Evolutionary conservation across 805 yeast genomes (phyloP), one percentile per base, ranked within the genome.

Genomic region (Yamadazyma philogaea): DNA sequence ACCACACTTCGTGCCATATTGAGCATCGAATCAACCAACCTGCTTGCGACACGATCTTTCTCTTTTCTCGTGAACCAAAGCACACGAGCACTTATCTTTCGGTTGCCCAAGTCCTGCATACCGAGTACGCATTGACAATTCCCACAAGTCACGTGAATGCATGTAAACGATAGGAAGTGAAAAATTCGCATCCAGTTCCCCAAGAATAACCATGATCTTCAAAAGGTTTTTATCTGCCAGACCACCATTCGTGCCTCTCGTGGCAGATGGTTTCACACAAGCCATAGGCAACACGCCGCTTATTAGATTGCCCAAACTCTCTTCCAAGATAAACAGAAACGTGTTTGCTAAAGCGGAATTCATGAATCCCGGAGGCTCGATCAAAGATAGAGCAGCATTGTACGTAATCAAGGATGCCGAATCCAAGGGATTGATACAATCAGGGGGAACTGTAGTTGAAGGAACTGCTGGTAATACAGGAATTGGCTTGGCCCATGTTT

Each of bases 401-500:
- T 87, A 68, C 56, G 72, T 88, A 49, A 70, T 88, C 39, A 74
- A 83, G 51, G 89, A 87, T 50, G 96, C 96, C 20, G 96, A 88
- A 58, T 58, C 61, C 27, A 70, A 70, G 46, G 88, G 88, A 2
- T 64, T 74, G 42, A 69, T 88, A 43, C 59, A 66, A 44, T 78
- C 88, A 3, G 93, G 95, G 7, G 96, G 93, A 26, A 88, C 96
- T 2, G 78, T 88, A 22, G 90, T 88, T 14, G 96, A 88, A 63
- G 96, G 96, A 6, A 87, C 96, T 10, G 96, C 96, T 3, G 96
- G 96, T 24, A 88, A 88, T 66, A 88, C 96, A n/a, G 96, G 96
- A 14, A 88, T 88, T 52, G 96, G 96, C 1, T 68, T 88, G 43
- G 96, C 96, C 6, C 81, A 76, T 54, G 79, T 82, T 34, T 86